Evolutionary conservation across 352 stramenopile genomes (phyloP), one percentile per base, ranked within the genome.

Genomic region (Plasmopara viticola): DNA sequence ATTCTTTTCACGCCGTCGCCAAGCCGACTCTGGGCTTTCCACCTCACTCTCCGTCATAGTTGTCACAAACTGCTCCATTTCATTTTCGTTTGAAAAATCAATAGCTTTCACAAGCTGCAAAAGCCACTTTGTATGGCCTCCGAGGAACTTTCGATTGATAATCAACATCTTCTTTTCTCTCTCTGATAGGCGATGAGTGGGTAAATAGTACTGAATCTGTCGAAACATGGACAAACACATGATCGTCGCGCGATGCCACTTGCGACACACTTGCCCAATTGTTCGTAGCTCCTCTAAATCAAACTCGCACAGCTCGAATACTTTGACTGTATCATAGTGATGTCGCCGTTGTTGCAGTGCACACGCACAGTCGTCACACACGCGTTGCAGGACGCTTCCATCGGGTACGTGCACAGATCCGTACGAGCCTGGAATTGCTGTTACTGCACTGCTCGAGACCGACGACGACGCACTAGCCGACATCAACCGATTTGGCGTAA

Each of bases 201-300:
- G 83, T 20, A 94, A 50, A 56, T 90, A 91, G 39, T 94, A 94
- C 56, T 94, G 83, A 53, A 94, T 90, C 68, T 93, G 82, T 28
- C 82, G 82, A 35, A 93, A 90, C 74, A 83, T 90, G 13, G 82
- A 93, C n/a, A 93, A 59, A 20, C 82, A 88, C 82, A 93, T 93
- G 65, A 93, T 89, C 29, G 71, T 88, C 20, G 82, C 82, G 50
- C 82, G 82, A 46, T 93, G 82, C 82, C 82, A 93, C 52, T 90
- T 90, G 44, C 82, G 79, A 50, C 82, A 93, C 31, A 93, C 82
- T 55, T 90, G 82, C 0, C 82, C 82, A 13, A 93, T 54, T 3
- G 66, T 74, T 9, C 82, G 78, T 29, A 93, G 64, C 47, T 90
- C 77, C 46, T 84, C 71, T 42, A 93, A 56, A 44, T 93, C 61